Conservation (phyloP, 768 basidiomycete genomes). For the Leccinum rimulosum region DNA sequence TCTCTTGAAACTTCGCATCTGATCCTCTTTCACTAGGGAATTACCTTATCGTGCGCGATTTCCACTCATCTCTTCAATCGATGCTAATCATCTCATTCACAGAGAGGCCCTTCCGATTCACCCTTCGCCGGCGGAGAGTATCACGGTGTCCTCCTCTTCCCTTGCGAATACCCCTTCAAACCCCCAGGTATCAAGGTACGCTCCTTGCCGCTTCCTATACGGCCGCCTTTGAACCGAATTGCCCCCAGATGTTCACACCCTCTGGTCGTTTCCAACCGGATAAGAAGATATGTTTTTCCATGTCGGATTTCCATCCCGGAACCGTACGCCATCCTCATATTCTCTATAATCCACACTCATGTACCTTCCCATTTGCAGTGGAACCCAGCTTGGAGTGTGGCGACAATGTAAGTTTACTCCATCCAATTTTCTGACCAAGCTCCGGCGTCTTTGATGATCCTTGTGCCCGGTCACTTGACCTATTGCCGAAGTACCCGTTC, state of each 20-base stretch:
- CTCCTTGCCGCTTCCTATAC: neutral
- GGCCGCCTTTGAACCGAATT: conserved; percentile 7
- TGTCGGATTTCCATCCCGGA: conserved; percentile 94
- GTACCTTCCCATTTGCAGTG: conserved; percentile 47
- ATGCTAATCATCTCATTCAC: conserved; percentile 9
- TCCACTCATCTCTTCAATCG: neutral
- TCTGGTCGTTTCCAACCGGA: conserved; percentile 89
- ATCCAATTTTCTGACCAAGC: neutral
- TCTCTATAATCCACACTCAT: conserved; percentile 2
- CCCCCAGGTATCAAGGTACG: conserved; percentile 93
- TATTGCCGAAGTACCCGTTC: conserved; percentile 9
- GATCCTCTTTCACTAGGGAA: conserved; percentile 64
- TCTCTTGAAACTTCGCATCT: conserved; percentile 6
- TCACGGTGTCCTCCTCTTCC: conserved; percentile 89
- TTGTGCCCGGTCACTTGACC: conserved; percentile 10
- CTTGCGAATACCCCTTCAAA: conserved; percentile 94
- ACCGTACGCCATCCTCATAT: conserved; percentile 52
- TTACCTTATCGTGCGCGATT: conserved; percentile 76
- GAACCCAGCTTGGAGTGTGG: conserved; percentile 96
- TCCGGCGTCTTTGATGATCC: conserved; percentile 6
- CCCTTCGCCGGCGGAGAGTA: conserved; percentile 92
- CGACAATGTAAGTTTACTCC: conserved; percentile 71
- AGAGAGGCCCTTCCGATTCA: conserved; percentile 94
- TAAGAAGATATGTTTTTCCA: conserved; percentile 96
- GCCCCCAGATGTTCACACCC: conserved; percentile 81